Percentiles rank a stretch among this genome's conserved stretches.
Conservation (phyloP, 1,139 yeast genomes). For the Cylindricascospora bacillispora region DNA sequence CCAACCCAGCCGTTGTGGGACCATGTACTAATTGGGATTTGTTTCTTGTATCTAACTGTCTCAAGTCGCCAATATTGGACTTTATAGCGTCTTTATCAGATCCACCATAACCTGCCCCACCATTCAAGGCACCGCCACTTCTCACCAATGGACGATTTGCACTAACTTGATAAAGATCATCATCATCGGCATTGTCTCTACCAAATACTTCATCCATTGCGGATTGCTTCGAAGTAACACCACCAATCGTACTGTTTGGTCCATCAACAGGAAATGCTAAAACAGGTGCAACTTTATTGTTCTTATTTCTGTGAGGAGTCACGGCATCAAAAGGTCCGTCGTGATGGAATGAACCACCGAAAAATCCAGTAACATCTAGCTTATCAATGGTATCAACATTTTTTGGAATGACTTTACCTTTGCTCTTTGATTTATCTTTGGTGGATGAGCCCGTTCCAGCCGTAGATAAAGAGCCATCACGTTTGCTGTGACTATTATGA, state of each 20-base stretch:
- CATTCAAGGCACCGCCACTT: conserved; percentile 2
- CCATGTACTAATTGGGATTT: conserved; percentile 76
- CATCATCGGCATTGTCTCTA: conserved; percentile 12
- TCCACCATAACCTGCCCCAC: conserved; percentile 6
- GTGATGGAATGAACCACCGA: conserved; percentile 94
- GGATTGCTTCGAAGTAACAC: conserved; percentile 29
- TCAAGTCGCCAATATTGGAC: conserved; percentile 36
- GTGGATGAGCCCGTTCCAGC: conserved; percentile 8
- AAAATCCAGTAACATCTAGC: conserved; percentile 87
- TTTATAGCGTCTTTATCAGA: conserved; percentile 31
- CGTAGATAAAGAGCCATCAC: conserved; percentile 5
- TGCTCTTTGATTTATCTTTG: conserved; percentile 35
- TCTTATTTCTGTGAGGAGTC: conserved; percentile 87
- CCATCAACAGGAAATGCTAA: conserved; percentile 93
- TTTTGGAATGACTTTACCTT: conserved; percentile 31
- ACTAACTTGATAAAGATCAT: conserved; percentile 43
- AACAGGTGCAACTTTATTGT: conserved; percentile 75
- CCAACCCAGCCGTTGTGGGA: conserved; percentile 71
- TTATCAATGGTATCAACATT: conserved; percentile 83
- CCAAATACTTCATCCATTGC: conserved; percentile 26
- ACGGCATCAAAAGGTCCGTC: conserved; percentile 99
- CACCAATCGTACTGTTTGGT: conserved; percentile 77
- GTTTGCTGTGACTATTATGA: conserved; percentile 1
- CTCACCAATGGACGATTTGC: conserved; percentile 58
- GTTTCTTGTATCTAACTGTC: conserved; percentile 56